These are phyloP conservation scores for Geotrichum histeridarum DNA, from an alignment of 1,139 yeast species.

Conservation along the genomic window DNA sequence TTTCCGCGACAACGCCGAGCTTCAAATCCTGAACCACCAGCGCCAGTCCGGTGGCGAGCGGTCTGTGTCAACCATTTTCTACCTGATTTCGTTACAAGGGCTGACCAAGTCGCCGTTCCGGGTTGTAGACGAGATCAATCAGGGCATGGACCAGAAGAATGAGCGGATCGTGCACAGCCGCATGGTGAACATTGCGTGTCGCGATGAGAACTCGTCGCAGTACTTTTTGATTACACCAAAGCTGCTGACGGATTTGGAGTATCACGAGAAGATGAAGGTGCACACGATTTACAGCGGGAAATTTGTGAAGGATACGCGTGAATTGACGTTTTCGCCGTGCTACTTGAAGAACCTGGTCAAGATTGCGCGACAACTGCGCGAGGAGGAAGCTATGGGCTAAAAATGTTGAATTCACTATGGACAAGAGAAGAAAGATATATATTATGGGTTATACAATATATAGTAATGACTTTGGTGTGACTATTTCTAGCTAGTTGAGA, in stretches of 20 bases:
- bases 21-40: constrained; percentile 70
- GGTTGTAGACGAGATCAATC: constrained; percentile 96
- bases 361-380: constrained; percentile 6
- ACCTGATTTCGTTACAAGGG: constrained; percentile 88
- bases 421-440: background rate
- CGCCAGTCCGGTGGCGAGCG: constrained; percentile 98
- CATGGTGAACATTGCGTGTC: constrained; percentile 81
- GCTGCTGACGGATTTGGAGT: constrained; percentile 68
- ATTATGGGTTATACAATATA: background rate
- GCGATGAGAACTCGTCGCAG: constrained; percentile 50
- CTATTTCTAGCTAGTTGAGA: background rate
- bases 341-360: constrained; percentile 12
- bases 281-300: constrained; percentile 80
- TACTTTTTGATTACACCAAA: constrained; percentile 93
- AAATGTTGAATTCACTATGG: background rate
- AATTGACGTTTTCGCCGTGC: constrained; percentile 6
- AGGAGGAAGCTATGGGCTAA: constrained; percentile 1
- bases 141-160: constrained; percentile 95
- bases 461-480: too few species aligned
- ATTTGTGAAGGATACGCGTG: constrained; percentile 9
- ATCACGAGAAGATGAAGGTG: constrained; percentile 76
- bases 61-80: constrained; percentile 89
- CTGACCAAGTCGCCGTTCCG: constrained; percentile 85
- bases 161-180: constrained; percentile 83
- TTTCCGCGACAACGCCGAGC: constrained; percentile 69